Conservation (phyloP, 352 stramenopile species). For the Phytophthora vignae region DNA sequence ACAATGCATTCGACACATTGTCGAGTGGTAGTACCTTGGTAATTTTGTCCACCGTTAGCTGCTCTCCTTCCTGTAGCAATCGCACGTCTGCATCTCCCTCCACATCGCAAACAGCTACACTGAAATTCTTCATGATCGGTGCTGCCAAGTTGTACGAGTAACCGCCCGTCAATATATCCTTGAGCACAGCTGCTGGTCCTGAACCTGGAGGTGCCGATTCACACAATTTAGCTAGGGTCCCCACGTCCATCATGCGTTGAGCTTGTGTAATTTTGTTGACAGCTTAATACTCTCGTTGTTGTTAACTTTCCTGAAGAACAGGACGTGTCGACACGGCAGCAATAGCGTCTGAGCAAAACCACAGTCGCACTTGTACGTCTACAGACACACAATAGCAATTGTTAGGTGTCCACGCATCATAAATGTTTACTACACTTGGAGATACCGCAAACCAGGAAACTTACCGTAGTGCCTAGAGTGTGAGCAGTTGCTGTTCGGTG, state of each 20-base stretch:
- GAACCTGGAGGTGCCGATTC: background rate
- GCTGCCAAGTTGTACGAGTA: no score
- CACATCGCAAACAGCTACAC: background rate
- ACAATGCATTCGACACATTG: background rate
- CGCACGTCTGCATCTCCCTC: background rate
- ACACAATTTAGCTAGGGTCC: background rate
- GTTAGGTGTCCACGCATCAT: no score
- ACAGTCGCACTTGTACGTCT: background rate
- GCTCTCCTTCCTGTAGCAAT: background rate
- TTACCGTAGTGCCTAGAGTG: background rate
- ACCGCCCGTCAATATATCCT: no score
- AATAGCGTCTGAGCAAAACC: background rate
- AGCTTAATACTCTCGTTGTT: background rate
- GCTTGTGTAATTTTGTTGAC: background rate
- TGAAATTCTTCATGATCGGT: no score
- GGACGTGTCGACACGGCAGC: background rate
- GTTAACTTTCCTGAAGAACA: background rate
- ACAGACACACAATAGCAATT: background rate
- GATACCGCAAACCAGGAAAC: background rate
- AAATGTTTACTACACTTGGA: background rate
- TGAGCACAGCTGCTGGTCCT: no score
- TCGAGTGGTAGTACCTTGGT: background rate
- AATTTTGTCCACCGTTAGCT: background rate
- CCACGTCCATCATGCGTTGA: background rate
- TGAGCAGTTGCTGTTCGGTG: background rate